Evolutionary conservation across 305 asterid species (phyloP), one percentile per base, ranked within the genome.

Genomic region (Ilex paraguariensis): DNA sequence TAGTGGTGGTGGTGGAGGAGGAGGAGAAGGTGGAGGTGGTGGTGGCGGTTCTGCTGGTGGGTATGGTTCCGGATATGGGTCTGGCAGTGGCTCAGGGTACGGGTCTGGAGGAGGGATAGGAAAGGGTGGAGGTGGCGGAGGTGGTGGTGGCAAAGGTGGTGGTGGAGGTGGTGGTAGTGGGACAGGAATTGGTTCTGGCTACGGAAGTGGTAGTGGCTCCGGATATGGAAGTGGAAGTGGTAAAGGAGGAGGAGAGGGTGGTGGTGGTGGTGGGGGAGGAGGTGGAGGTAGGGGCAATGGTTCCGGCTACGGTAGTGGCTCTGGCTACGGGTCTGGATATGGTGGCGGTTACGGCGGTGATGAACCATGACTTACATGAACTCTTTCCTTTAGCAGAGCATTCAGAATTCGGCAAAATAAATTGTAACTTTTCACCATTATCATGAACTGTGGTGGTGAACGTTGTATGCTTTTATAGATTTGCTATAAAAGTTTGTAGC

Each of bases 141-240:
- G 85, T 0, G 80, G 83, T 0, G 80, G 87, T 0, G 83, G 90
- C 0, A 81, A 90, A 0, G 71, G 75, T 0, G 82, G 85, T 15
- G 86, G 75, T 4, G 81, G 81, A 0, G 74, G 77, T 0, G 79
- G 79, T 0, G 77, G 77, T 3, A 83, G 82, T 4, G 59, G 77
- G 21, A 58, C 63, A 0, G 82, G 91, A 5, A 56, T 68, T 12
- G 92, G 88, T 3, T 76, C 78, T 0, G 90, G 90, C 0, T 85
- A 80, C 50, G 88, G 87, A 32, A 75, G 87, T 53, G 91, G 91
- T 1, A 65, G 84, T 57, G 90, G 90, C 50, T 78, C 80, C 0
- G 95, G 95, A 10, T 76, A 75, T 7, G 95, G 95, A 13, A 74
- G 83, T 55, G 87, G 79, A 0, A 46, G 74, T 8, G 76, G 64